Base-by-base conservation (phyloP, 495 filamentous ascomycete species). In the Aspergillus baeticus region DNA sequence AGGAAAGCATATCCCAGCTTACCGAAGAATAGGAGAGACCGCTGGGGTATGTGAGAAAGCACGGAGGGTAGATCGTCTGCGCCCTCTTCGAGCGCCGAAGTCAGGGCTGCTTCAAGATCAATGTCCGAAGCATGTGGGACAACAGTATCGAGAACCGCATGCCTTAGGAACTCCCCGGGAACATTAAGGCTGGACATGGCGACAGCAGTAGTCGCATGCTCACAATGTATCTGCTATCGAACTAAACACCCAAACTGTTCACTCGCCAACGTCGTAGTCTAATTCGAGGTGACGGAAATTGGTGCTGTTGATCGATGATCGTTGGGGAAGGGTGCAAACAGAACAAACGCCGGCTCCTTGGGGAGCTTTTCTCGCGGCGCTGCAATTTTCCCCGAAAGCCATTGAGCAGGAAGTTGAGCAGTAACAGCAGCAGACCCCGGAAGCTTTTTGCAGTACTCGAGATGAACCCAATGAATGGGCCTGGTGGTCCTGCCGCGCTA, bases 121-220 rank as follows among this genome's bases (percentile, higher is more conserved):
- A 91, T 77, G 36, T 82, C 64, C 37, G 89, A 85, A 31, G 82
- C 79, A 55, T 87, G 76, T 21, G 92, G 92, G 29, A 96, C 81
- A 51, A 96, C 77, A 35, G 92, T 90, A 53, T 87, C 85, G 22
- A 97, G 75, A 41, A 87, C 81, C 14, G 90, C 87, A 72, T 83
- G 76, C 55, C 91, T 82, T 53, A 87, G 75, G 63, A 93, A 85
- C 57, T 88, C 82, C 57, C 74, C 71, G 56, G 72, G 71, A 35
- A 73, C 60, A 35, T 76, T 71, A 55, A 70, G 62, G 29, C 70
- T 68, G 60, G 70, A 63, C 76, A 78, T 78, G 60, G 63, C 63
- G 66, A 69, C 54, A 58, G 51, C 22, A 31, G 48, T 47, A 57
- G 58, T 65, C 65, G 66, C 69, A 65, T 69, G 33, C 55, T 55